Conservation (phyloP, 2,329 filamentous ascomycete species). For the Elsinoe arachidis region DNA sequence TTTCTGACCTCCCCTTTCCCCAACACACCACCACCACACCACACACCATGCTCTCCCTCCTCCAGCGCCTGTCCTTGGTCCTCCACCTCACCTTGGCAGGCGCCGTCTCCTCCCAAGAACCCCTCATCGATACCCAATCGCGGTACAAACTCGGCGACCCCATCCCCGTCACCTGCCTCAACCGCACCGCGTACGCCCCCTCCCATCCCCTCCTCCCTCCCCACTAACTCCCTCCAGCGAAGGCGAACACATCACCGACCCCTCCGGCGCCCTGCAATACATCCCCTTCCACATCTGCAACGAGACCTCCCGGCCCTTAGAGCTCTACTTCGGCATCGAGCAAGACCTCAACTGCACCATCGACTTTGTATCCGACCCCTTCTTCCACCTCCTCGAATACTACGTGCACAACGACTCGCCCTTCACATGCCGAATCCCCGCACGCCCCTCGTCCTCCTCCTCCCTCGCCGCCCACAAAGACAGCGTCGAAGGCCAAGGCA, state of each 20-base stretch:
- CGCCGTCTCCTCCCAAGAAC: conserved; percentile 35
- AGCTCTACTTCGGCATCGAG: conserved; percentile 79
- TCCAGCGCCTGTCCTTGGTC: conserved; percentile 23
- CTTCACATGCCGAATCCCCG: conserved; percentile 79
- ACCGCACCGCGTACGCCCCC: conserved; percentile 40
- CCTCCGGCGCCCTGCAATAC: conserved; percentile 76
- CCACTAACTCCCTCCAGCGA: not conserved
- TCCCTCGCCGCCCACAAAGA: conserved; percentile 23
- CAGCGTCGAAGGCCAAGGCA: conserved; percentile 27
- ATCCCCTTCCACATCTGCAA: conserved; percentile 84
- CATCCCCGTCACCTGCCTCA: conserved; percentile 45
- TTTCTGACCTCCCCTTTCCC: not conserved
- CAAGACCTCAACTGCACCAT: conserved; percentile 76
- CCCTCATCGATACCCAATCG: conserved; percentile 28
- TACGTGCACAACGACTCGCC: conserved; percentile 97
- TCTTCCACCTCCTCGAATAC: conserved; percentile 89
- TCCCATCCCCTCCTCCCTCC: not conserved
- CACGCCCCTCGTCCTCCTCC: conserved; percentile 52
- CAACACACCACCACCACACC: not conserved
- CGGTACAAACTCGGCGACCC: conserved; percentile 41
- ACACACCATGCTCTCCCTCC: conserved; percentile 18
- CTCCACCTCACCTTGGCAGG: conserved; percentile 30
- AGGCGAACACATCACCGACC: conserved; percentile 54
- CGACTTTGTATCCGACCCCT: conserved; percentile 63
- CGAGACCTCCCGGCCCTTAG: conserved; percentile 73